Evolutionary conservation across 176 grass and related monocot genomes (phyloP).

Genomic region (Avena eriantha): DNA sequence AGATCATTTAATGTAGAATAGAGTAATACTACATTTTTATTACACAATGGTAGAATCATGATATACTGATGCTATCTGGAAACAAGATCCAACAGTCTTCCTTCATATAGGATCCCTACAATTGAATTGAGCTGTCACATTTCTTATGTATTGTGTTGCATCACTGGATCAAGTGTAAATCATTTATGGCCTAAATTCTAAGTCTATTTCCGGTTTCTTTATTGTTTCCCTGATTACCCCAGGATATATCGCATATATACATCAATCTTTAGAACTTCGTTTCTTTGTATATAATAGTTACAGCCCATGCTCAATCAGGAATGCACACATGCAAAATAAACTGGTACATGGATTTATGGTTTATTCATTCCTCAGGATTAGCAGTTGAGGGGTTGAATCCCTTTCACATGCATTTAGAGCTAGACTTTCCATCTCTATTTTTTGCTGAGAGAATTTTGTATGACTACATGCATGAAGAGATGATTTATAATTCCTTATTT

Average conservation of each 20-base stretch:
- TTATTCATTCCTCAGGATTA: neutral
- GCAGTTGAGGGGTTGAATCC: neutral
- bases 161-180: slow-evolving; percentile 84
- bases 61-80: slow-evolving; percentile 78
- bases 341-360: neutral
- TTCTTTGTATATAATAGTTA: slow-evolving; percentile 26
- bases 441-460: neutral
- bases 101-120: slow-evolving; percentile 64
- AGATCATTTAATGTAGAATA: slow-evolving; percentile 66
- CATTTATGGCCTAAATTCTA: slow-evolving; percentile 71
- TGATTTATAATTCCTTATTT: neutral
- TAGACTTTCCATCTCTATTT: neutral
- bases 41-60: slow-evolving; percentile 24
- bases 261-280: slow-evolving; percentile 22
- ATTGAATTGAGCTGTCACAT: slow-evolving; percentile 84
- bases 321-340: slow-evolving; percentile 19
- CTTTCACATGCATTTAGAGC: slow-evolving; percentile 14
- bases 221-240: slow-evolving; percentile 33
- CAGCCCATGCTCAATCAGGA: slow-evolving; percentile 1
- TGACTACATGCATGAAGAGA: neutral
- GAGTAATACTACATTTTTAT: neutral
- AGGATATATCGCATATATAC: slow-evolving; percentile 30
- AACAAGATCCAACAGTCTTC: slow-evolving; percentile 68
- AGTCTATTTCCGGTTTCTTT: slow-evolving; percentile 48
- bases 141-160: slow-evolving; percentile 71